Evolutionary conservation across 2,329 filamentous ascomycete species (phyloP).

Genomic region (Huntiella decipiens): DNA sequence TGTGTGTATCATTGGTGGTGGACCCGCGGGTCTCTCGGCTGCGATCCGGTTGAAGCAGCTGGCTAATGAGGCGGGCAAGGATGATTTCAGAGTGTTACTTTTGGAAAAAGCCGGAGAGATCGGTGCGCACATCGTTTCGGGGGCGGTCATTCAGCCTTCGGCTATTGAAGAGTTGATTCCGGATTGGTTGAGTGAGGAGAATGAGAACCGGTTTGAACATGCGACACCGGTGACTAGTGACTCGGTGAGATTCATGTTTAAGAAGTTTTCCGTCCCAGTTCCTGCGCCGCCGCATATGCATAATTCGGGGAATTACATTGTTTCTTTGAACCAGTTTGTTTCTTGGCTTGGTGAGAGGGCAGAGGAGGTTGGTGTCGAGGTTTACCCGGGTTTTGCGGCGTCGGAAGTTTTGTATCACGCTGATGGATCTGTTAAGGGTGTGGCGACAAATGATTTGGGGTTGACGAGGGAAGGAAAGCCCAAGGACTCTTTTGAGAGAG

Average conservation of each 20-base stretch:
- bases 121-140: conserved; percentile 86
- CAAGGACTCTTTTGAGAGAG: conserved; percentile 81
- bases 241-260: conserved; percentile 86
- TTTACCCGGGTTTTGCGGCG: conserved; percentile 90
- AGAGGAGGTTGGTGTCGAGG: conserved; percentile 89
- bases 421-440: conserved; percentile 79
- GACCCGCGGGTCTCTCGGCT: conserved; percentile 81
- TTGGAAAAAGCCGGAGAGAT: conserved; percentile 92
- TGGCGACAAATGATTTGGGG: conserved; percentile 89
- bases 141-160: conserved; percentile 81
- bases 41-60: conserved; percentile 92
- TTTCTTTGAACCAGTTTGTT: conserved; percentile 84
- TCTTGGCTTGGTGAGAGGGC: conserved; percentile 93
- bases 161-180: conserved; percentile 81
- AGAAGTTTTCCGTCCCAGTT: conserved; percentile 56
- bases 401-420: conserved; percentile 74
- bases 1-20: conserved; percentile 89
- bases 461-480: conserved; percentile 64
- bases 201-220: conserved; percentile 70
- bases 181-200: conserved; percentile 79
- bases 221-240: conserved; percentile 70
- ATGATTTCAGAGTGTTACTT: conserved; percentile 82
- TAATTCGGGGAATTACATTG: conserved; percentile 94
- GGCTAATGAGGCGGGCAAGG: conserved; percentile 83
- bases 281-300: conserved; percentile 92